phyloP scores from a whole-genome alignment of 345 rosid genomes.

The Mercurialis annua region DNA sequence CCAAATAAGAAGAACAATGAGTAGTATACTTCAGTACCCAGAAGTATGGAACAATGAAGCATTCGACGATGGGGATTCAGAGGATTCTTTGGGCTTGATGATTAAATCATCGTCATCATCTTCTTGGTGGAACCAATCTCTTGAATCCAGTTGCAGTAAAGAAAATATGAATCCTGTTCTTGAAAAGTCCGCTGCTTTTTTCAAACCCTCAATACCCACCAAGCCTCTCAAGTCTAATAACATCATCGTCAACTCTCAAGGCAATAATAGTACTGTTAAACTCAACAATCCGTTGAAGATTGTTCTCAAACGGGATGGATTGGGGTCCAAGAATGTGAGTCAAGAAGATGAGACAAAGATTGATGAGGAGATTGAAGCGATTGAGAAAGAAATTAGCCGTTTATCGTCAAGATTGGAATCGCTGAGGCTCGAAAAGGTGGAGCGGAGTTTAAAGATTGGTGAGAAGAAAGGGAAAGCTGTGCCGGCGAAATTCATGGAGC shows the following conservation, averaged over 20 bases:
- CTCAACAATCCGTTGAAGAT: slow-evolving; percentile 17
- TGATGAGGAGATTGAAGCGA: slow-evolving; percentile 72
- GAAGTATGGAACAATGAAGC: slow-evolving; percentile 89
- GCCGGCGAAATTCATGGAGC: slow-evolving; percentile 82
- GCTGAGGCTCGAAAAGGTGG: slow-evolving; percentile 68
- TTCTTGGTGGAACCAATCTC: slow-evolving; percentile 52
- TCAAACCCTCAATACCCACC: slow-evolving; percentile 18
- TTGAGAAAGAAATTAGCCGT: slow-evolving; percentile 70
- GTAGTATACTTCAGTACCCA: slow-evolving; percentile 43
- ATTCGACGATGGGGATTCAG: slow-evolving; percentile 69
- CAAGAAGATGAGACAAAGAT: slow-evolving; percentile 41
- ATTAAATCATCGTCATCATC: slow-evolving; percentile 28
- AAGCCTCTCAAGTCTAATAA: slow-evolving; percentile 38
- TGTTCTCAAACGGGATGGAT: slow-evolving; percentile 14
- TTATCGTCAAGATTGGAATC: slow-evolving; percentile 65
- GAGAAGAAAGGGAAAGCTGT: slow-evolving; percentile 60
- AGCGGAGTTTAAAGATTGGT: slow-evolving; percentile 36
- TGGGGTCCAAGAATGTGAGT: slow-evolving; percentile 20
- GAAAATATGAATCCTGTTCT: slow-evolving; percentile 46
- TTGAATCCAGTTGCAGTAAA: slow-evolving; percentile 60
- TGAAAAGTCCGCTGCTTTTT: slow-evolving; percentile 29
- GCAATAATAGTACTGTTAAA: neutral
- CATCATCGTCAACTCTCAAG: slow-evolving; percentile 23
- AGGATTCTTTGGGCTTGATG: slow-evolving; percentile 35
- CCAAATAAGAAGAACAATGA: slow-evolving; percentile 37